Evolutionary conservation across 176 grass and related monocot genomes (phyloP).

Genomic region (Echinochloa phyllopogon): DNA sequence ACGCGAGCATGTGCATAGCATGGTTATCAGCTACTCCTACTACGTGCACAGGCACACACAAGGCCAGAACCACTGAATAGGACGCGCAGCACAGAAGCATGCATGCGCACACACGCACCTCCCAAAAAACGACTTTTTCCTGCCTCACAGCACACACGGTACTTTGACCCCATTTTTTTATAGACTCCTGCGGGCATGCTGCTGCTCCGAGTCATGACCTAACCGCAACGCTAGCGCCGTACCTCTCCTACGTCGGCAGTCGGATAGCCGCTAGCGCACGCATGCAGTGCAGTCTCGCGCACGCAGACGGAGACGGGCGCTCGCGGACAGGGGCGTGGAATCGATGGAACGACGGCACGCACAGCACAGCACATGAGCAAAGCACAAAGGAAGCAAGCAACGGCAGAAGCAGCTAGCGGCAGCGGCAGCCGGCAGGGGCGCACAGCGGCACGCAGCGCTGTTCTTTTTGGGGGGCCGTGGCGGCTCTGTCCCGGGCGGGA

Average conservation of each 20-base stretch:
- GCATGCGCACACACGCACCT: background rate
- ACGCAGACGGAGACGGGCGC: background rate
- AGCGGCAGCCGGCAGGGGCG: background rate
- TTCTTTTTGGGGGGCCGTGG: background rate
- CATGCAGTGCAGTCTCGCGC: background rate
- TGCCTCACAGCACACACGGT: too few relatives aligned
- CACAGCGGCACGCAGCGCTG: background rate
- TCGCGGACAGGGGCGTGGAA: constrained; percentile 29
- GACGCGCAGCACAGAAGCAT: background rate
- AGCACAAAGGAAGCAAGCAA: too few relatives aligned
- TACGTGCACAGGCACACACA: background rate
- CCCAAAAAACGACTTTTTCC: constrained; percentile 9
- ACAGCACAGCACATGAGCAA: background rate
- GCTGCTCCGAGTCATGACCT: background rate
- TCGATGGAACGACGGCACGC: background rate
- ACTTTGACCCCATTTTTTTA: background rate
- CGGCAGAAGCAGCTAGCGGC: background rate
- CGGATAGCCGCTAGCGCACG: background rate
- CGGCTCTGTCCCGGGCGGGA: constrained; percentile 6
- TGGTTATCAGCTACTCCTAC: background rate
- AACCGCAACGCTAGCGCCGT: constrained; percentile 16
- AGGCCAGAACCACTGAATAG: background rate
- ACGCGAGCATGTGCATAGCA: constrained; percentile 4
- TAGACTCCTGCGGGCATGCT: background rate
- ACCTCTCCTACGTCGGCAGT: constrained; percentile 22